Evolutionary conservation across 2,329 filamentous ascomycete species (phyloP), one percentile per base, ranked within the genome.

Genomic region (Chaetomium strumarium): DNA sequence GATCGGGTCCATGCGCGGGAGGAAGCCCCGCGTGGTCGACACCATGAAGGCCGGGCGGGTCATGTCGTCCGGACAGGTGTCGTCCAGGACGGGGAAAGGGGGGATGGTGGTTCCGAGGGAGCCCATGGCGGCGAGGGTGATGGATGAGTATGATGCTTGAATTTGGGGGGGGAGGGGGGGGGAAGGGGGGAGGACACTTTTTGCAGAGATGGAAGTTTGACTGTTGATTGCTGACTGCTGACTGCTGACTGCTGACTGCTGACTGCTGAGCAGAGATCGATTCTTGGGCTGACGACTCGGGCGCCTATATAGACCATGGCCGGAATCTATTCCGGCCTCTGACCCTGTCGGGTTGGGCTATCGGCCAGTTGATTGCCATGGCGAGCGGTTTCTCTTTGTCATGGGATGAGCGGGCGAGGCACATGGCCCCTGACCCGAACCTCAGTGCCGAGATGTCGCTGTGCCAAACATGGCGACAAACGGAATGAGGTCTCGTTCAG

Each of bases 31-130:
- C 4, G 81, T 79, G 19, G 82, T 88, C 41, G 86, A 89, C 37
- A 90, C 86, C 81, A 89, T 88, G 74, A 91, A 91, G 61, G 86
- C 81, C 6, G 84, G 84, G 29, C 88, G 73, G 40, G 81, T 77
- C 51, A 66, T 77, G 67, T 88, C 82, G 55, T 82, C 68, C 1
- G 83, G 81, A 65, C 70, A 75, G 53, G 81, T 78, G 70, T 86
- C 84, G 52, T 75, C 71, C 40, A 88, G 75, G 69, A 88, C 79
- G 50, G 75, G 70, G 66, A 88, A 87, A 53, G 67, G 64, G 36
- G 60, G 52, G 24, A 55, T 56, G 53, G 57, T 53, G 56, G 63
- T 61, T 39, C 62, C 60, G 50, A 74, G 60, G 55, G 72, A 74
- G 24, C 72, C 72, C 73, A 76, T 75, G 53, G 46, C 68, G 65